These are phyloP conservation scores for Paulownia fortunei DNA, from an alignment of 257 asterid species.

Conservation along the genomic window DNA sequence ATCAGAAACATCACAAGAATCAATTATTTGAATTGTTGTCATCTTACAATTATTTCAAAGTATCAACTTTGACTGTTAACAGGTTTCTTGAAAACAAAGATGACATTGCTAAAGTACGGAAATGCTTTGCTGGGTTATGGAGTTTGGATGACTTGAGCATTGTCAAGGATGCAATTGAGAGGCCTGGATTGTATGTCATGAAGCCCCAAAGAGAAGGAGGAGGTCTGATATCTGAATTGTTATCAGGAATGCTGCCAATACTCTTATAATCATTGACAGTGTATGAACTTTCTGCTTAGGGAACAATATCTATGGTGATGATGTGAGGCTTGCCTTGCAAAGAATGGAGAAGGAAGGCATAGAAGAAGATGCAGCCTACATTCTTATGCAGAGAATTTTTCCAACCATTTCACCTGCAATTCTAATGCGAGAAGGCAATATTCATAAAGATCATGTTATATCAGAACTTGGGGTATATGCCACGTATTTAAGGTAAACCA, in stretches of 20 bases:
- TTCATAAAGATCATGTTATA: slow-evolving; percentile 69
- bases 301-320: slow-evolving; percentile 88
- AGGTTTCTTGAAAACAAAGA: slow-evolving; percentile 91
- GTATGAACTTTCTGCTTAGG: slow-evolving; percentile 47
- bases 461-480: slow-evolving; percentile 92
- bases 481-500: slow-evolving; percentile 76
- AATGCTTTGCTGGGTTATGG: slow-evolving; percentile 98
- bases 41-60: no score
- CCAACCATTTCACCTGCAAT: slow-evolving; percentile 76
- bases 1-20: no score
- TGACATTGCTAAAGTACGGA: slow-evolving; percentile 78
- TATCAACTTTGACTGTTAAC: no score
- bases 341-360: slow-evolving; percentile 69
- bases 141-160: slow-evolving; percentile 71
- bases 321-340: slow-evolving; percentile 65
- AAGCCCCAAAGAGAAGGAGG: slow-evolving; percentile 99
- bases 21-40: no score
- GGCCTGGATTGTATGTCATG: slow-evolving; percentile 87
- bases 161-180: slow-evolving; percentile 78
- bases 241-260: slow-evolving; percentile 1
- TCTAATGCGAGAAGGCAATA: slow-evolving; percentile 75
- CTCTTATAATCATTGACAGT: background rate
- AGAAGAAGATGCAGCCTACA: slow-evolving; percentile 87
- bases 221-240: slow-evolving; percentile 53
- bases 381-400: slow-evolving; percentile 96